Conservation (phyloP, 306 rosid genomes). For the Luffa acutangula region DNA sequence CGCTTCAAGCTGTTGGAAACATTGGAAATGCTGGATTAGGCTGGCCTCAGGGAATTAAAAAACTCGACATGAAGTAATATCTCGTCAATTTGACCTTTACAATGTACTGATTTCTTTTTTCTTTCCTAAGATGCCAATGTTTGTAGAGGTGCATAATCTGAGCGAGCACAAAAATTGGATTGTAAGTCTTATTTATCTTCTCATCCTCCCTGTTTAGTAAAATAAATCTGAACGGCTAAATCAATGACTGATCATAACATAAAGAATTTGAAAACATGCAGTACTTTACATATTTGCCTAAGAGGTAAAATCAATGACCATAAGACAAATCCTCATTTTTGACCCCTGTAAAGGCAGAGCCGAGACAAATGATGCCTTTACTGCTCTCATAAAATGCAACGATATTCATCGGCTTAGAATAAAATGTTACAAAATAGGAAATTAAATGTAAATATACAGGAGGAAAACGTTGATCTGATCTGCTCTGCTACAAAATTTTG, state of each 20-base stretch:
- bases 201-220: no score
- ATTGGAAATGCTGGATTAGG: constrained; percentile 73
- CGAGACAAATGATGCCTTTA: neutral
- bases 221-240: no score
- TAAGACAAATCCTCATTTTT: neutral
- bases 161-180: no score
- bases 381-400: neutral
- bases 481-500: constrained; percentile 14
- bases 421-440: neutral
- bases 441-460: neutral
- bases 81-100: neutral
- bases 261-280: neutral
- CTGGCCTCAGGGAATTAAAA: constrained; percentile 37
- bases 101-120: no score
- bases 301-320: neutral
- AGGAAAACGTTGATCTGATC: neutral
- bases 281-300: neutral
- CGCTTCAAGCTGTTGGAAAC: constrained; percentile 59
- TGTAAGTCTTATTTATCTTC: no score
- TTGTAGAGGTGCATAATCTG: no score
- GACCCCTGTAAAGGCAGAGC: neutral
- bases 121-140: no score
- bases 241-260: no score
- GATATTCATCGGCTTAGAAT: neutral
- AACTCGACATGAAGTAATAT: neutral